These are phyloP conservation scores for Trichoderma sp. DNA, from an alignment of 2,329 filamentous ascomycete species.

Conservation along the genomic window DNA sequence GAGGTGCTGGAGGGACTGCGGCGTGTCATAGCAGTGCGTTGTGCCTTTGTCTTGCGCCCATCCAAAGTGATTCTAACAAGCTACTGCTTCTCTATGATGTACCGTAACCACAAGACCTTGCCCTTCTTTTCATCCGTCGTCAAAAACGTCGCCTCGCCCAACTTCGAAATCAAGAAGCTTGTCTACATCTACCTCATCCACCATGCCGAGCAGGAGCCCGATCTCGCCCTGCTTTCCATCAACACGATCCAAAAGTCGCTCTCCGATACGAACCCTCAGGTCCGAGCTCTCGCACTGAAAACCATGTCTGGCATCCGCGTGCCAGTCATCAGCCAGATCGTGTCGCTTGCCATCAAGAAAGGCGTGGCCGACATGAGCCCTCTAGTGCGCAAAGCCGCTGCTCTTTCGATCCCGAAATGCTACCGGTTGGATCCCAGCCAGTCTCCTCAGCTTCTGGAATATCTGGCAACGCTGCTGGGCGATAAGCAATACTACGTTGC, in stretches of 20 bases:
- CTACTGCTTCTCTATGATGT: conserved; percentile 67
- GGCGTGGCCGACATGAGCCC: conserved; percentile 93
- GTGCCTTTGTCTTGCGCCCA: not conserved
- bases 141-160: conserved; percentile 95
- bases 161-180: conserved; percentile 93
- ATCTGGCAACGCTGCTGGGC: conserved; percentile 73
- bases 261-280: conserved; percentile 86
- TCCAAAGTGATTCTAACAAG: not conserved
- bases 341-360: conserved; percentile 92
- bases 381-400: conserved; percentile 87
- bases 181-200: conserved; percentile 98
- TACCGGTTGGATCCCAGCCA: conserved; percentile 87
- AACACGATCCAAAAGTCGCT: conserved; percentile 99
- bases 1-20: conserved; percentile 91
- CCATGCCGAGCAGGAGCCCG: conserved; percentile 93
- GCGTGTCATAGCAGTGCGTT: conserved; percentile 77
- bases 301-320: conserved; percentile 99
- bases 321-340: conserved; percentile 96
- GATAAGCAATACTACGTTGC: conserved; percentile 98
- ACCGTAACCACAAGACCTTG: conserved; percentile 81
- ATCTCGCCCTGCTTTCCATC: conserved; percentile 92
- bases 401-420: conserved; percentile 93
- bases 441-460: conserved; percentile 80
- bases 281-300: conserved; percentile 86
- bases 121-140: conserved; percentile 97